Conservation (phyloP, 495 filamentous ascomycete genomes). For the Neurospora africana region DNA sequence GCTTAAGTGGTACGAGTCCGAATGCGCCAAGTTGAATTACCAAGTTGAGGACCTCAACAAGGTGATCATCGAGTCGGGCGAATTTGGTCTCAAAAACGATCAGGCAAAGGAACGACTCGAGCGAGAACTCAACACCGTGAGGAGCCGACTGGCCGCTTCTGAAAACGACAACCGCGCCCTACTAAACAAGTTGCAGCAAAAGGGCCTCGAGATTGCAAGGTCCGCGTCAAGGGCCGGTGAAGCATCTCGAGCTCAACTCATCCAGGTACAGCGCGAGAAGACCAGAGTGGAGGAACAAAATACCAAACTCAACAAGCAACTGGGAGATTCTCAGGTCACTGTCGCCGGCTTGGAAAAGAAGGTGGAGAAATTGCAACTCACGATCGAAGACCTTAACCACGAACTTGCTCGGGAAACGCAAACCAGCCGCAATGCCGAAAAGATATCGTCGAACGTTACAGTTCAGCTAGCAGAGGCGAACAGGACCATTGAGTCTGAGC, state of each 20-base stretch:
- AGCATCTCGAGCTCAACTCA: constrained; percentile 66
- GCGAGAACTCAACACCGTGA: constrained; percentile 83
- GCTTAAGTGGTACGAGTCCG: constrained; percentile 62
- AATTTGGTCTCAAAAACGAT: constrained; percentile 77
- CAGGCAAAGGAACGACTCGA: constrained; percentile 89
- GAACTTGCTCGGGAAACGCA: constrained; percentile 87
- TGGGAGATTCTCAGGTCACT: constrained; percentile 77
- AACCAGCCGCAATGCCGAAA: constrained; percentile 82
- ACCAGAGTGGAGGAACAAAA: constrained; percentile 73
- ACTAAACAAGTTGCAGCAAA: constrained; percentile 93
- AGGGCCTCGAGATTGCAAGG: constrained; percentile 91
- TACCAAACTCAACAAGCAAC: constrained; percentile 67
- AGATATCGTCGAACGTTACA: constrained; percentile 69
- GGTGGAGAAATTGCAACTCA: constrained; percentile 85
- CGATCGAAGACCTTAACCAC: constrained; percentile 86
- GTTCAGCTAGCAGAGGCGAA: constrained; percentile 84
- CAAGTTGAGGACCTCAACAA: constrained; percentile 74
- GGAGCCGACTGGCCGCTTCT: constrained; percentile 80
- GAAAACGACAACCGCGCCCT: constrained; percentile 96
- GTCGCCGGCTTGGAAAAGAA: constrained; percentile 87
- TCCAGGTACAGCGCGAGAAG: constrained; percentile 75
- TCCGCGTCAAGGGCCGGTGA: constrained; percentile 82
- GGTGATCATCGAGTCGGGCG: constrained; percentile 77
- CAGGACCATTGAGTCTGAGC: constrained; percentile 79
- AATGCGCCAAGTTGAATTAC: constrained; percentile 59